A percentile compares a stretch with the other conserved stretches of the same genome.
These are phyloP conservation scores for Rubus parviflorus DNA, from an alignment of 306 rosid genomes.

Conservation along the genomic window DNA sequence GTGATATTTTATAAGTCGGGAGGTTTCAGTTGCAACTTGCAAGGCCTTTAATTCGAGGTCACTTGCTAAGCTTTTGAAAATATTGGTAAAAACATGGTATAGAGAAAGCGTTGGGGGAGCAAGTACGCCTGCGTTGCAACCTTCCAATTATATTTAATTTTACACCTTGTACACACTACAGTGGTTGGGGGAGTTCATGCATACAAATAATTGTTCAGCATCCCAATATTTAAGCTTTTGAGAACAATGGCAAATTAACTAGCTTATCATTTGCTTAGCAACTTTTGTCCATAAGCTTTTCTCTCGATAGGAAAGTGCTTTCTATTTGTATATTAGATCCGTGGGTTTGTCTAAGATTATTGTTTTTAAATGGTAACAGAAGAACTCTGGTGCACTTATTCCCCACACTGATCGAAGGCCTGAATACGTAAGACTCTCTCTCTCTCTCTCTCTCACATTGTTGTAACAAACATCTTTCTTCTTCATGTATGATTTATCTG, in stretches of 20 bases:
- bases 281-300: no score
- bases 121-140: background rate
- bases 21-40: no score
- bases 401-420: slow-evolving; percentile 59
- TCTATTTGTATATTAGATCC: background rate
- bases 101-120: background rate
- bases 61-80: background rate
- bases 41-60: no score
- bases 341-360: slow-evolving; percentile 16
- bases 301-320: no score
- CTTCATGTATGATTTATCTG: slow-evolving; percentile 1
- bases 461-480: slow-evolving; percentile 13
- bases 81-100: background rate
- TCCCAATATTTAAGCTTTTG: background rate
- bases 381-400: slow-evolving; percentile 53
- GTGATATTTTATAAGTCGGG: no score
- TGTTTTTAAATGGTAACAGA: slow-evolving; percentile 49
- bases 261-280: no score
- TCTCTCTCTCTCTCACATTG: background rate
- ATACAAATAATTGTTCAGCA: background rate
- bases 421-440: slow-evolving; percentile 55
- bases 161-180: background rate
- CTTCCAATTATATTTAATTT: background rate
- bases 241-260: no score
- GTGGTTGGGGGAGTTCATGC: background rate